These are phyloP conservation scores for Fomes fomentarius DNA, from an alignment of 1,284 basidiomycete genomes.

Conservation along the genomic window DNA sequence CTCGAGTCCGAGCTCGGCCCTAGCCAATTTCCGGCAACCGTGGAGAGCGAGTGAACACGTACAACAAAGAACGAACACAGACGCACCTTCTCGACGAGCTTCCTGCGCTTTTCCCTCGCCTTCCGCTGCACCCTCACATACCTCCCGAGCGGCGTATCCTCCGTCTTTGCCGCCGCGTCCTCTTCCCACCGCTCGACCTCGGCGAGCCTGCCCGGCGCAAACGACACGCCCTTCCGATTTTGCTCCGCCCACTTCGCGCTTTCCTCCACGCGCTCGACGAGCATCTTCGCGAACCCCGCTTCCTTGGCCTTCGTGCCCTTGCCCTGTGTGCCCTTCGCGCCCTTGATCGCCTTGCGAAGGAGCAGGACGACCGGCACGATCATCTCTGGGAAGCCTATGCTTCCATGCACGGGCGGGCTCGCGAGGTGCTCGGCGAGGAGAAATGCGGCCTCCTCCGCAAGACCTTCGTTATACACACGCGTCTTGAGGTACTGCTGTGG, in stretches of 20 bases:
- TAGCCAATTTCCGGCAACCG: too few species aligned
- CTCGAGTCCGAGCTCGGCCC: too few species aligned
- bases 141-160: constrained; percentile 78
- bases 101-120: constrained; percentile 75
- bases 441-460: constrained; percentile 84
- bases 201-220: constrained; percentile 71
- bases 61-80: background rate
- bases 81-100: constrained; percentile 75
- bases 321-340: constrained; percentile 64
- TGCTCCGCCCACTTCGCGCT: constrained; percentile 79
- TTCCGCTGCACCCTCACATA: constrained; percentile 84
- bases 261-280: constrained; percentile 87
- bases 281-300: constrained; percentile 62
- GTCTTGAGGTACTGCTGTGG: constrained; percentile 92
- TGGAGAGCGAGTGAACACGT: too few species aligned
- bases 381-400: constrained; percentile 94
- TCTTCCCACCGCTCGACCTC: constrained; percentile 79
- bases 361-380: constrained; percentile 85
- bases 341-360: constrained; percentile 73
- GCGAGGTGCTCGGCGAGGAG: constrained; percentile 81
- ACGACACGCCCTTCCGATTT: constrained; percentile 67
- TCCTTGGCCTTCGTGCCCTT: constrained; percentile 53
- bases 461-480: constrained; percentile 81
- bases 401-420: constrained; percentile 67
- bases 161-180: constrained; percentile 48